phyloP scores from a whole-genome alignment of 176 grass and related monocot genomes.

The Luzula sylvatica region DNA sequence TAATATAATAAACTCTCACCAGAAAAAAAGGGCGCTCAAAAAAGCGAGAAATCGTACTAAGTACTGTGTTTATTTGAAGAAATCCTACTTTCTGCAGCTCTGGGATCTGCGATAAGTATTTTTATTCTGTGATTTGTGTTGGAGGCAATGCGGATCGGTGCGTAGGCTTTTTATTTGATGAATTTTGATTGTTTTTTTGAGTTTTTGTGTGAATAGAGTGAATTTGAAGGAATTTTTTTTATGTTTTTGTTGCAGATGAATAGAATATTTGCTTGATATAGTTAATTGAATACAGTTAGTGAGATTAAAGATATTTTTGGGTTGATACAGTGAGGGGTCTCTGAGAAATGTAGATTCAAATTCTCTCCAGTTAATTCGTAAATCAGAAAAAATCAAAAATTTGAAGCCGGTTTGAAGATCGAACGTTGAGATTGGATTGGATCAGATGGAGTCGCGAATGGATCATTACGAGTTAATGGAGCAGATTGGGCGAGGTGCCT shows the following conservation, averaged over 20 bases:
- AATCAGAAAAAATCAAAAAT: conserved; percentile 4
- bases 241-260: too few relatives aligned
- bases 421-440: conserved; percentile 12
- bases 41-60: background rate
- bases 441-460: conserved; percentile 84
- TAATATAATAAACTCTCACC: background rate
- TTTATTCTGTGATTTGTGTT: background rate
- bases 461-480: conserved; percentile 97
- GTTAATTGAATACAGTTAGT: too few relatives aligned
- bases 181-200: too few relatives aligned
- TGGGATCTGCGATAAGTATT: background rate
- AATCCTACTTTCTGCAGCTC: conserved; percentile 3
- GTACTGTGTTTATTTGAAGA: conserved; percentile 8
- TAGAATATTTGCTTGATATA: too few relatives aligned
- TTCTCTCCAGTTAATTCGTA: background rate
- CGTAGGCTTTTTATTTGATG: too few relatives aligned
- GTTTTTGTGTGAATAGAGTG: too few relatives aligned
- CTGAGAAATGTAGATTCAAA: conserved; percentile 18
- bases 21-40: background rate
- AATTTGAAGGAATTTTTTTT: too few relatives aligned
- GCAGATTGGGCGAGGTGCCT: conserved; percentile 92
- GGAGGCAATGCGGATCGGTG: too few relatives aligned
- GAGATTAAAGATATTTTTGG: too few relatives aligned
- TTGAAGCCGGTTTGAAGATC: conserved; percentile 3
- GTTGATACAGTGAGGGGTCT: conserved; percentile 4